Conservation (phyloP, 2,329 filamentous ascomycete species). For the Waltergamsia citrina region DNA sequence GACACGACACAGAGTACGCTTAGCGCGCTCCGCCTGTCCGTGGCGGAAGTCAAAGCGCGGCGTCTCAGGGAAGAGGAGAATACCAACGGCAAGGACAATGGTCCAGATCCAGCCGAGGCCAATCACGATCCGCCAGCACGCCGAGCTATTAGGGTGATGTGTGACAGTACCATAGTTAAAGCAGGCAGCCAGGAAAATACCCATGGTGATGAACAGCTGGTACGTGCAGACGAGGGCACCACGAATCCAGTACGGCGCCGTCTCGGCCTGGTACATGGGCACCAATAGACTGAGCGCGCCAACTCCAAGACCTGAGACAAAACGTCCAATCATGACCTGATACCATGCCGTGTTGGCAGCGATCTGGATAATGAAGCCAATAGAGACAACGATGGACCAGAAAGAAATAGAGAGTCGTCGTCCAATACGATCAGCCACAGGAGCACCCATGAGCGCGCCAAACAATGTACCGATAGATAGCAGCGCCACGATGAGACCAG, state of each 20-base stretch:
- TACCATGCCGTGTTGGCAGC: constrained; percentile 46
- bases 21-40: constrained; percentile 35
- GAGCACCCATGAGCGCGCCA: constrained; percentile 50
- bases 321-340: constrained; percentile 56
- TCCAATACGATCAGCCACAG: constrained; percentile 55
- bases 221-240: constrained; percentile 57
- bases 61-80: constrained; percentile 41
- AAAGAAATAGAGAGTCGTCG: constrained; percentile 52
- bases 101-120: constrained; percentile 42
- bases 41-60: constrained; percentile 40
- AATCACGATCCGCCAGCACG: constrained; percentile 52
- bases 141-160: constrained; percentile 32
- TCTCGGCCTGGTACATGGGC: constrained; percentile 69
- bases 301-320: constrained; percentile 57
- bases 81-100: constrained; percentile 35
- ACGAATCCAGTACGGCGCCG: constrained; percentile 55
- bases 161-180: constrained; percentile 53
- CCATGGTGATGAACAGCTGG: constrained; percentile 64
- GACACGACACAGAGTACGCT: constrained; percentile 34
- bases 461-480: constrained; percentile 51
- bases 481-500: constrained; percentile 49
- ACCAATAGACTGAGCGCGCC: constrained; percentile 55
- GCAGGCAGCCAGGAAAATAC: constrained; percentile 50
- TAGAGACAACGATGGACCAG: constrained; percentile 49
- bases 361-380: constrained; percentile 62